Conservation (phyloP, 129 eudicot genomes). For the Helianthus tuberosus region DNA sequence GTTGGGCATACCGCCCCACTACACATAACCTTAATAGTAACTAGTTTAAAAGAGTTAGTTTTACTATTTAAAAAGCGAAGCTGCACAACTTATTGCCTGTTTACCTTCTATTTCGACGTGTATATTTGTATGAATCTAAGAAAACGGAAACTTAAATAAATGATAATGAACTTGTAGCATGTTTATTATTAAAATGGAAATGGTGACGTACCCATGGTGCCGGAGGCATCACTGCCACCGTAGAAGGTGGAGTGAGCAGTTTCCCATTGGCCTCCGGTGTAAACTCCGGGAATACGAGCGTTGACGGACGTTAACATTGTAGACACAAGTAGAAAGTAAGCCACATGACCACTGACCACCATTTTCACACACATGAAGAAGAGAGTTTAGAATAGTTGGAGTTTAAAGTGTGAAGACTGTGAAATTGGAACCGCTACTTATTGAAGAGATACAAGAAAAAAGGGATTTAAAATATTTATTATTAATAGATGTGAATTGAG, state of each 20-base stretch:
- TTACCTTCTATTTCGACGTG: no score
- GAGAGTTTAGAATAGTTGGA: conserved; percentile 20
- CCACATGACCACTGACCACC: conserved; percentile 20
- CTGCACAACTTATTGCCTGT: no score
- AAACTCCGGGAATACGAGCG: conserved; percentile 61
- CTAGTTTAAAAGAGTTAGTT: no score
- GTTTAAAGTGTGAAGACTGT: conserved; percentile 30
- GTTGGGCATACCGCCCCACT: no score
- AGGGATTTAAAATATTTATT: not conserved
- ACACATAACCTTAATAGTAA: no score
- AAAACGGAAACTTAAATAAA: no score
- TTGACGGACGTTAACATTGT: conserved; percentile 23
- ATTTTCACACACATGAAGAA: conserved; percentile 15
- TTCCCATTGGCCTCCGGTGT: conserved; percentile 62
- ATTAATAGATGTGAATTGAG: not conserved
- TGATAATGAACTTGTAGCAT: no score
- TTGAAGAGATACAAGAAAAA: conserved; percentile 37
- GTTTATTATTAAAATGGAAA: not conserved
- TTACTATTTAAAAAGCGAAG: no score
- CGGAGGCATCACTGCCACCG: conserved; percentile 77
- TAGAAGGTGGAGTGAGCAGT: conserved; percentile 77
- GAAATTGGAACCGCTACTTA: conserved; percentile 45
- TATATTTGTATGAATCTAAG: no score
- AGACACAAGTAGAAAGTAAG: conserved; percentile 18
- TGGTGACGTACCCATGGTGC: conserved; percentile 63